Conservation (phyloP, 2,329 filamentous ascomycete genomes). For the Penicillium brevicompactum region DNA sequence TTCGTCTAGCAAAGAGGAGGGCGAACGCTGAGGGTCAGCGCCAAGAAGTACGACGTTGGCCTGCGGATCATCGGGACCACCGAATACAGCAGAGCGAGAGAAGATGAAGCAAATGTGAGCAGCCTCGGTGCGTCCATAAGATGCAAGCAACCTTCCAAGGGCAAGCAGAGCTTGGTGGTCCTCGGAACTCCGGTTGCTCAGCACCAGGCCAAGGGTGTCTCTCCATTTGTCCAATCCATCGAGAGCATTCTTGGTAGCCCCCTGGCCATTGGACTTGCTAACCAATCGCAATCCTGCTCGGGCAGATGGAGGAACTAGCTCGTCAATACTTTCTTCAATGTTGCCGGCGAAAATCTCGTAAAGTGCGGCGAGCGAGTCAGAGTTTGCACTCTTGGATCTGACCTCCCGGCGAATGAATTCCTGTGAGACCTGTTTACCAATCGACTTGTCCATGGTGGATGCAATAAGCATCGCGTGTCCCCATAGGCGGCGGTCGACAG, state of each 20-base stretch:
- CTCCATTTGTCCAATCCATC: slow-evolving; percentile 92
- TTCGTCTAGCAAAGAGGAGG: slow-evolving; percentile 72
- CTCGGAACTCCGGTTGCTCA: slow-evolving; percentile 82
- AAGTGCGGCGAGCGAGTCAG: slow-evolving; percentile 84
- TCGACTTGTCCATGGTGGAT: slow-evolving; percentile 69
- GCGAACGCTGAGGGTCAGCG: slow-evolving; percentile 73
- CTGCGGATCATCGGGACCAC: slow-evolving; percentile 78
- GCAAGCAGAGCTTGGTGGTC: slow-evolving; percentile 77
- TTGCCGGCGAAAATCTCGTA: slow-evolving; percentile 96
- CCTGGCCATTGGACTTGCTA: slow-evolving; percentile 66
- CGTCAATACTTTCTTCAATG: slow-evolving; percentile 90
- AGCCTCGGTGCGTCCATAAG: slow-evolving; percentile 86
- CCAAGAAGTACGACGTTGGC: slow-evolving; percentile 82
- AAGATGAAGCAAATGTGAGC: slow-evolving; percentile 95
- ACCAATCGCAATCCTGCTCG: slow-evolving; percentile 90
- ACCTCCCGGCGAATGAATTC: slow-evolving; percentile 97
- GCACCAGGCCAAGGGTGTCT: slow-evolving; percentile 80
- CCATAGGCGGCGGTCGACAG: slow-evolving; percentile 92
- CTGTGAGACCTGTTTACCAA: slow-evolving; percentile 91
- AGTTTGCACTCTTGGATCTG: slow-evolving; percentile 75
- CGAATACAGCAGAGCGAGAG: slow-evolving; percentile 72
- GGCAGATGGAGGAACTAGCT: slow-evolving; percentile 89
- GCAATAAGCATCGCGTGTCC: slow-evolving; percentile 93
- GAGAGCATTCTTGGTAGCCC: slow-evolving; percentile 69
- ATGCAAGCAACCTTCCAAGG: slow-evolving; percentile 77